phyloP scores from a whole-genome alignment of 805 yeast genomes.

The Zygoascus biomembranicola region DNA sequence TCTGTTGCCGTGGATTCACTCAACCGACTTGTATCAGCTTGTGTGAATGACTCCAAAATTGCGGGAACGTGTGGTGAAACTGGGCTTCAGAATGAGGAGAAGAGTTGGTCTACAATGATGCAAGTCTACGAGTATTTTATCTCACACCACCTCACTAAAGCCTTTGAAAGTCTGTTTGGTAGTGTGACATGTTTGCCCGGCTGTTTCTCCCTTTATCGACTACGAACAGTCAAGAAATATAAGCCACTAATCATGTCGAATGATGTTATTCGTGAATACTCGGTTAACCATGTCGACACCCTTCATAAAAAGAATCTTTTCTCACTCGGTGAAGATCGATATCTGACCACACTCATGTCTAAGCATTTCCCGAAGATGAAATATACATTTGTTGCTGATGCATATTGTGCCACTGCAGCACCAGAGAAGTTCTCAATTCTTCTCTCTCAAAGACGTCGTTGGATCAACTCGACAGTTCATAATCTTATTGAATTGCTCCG shows the following conservation, averaged over 20 bases:
- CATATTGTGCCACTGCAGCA: slow-evolving; percentile 49
- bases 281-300: slow-evolving; percentile 48
- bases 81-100: slow-evolving; percentile 45
- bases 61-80: slow-evolving; percentile 62
- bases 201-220: slow-evolving; percentile 52
- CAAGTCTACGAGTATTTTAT: slow-evolving; percentile 59
- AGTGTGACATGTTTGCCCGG: slow-evolving; percentile 61
- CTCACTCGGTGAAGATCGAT: slow-evolving; percentile 56
- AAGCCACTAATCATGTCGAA: slow-evolving; percentile 53
- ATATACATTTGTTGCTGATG: slow-evolving; percentile 48
- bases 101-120: slow-evolving; percentile 49
- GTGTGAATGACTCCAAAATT: slow-evolving; percentile 48
- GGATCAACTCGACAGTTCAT: slow-evolving; percentile 62
- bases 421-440: slow-evolving; percentile 45
- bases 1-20: slow-evolving; percentile 44
- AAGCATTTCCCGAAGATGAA: slow-evolving; percentile 48
- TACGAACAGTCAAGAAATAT: slow-evolving; percentile 38
- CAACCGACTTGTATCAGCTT: slow-evolving; percentile 48
- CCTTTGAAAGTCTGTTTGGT: slow-evolving; percentile 54
- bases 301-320: slow-evolving; percentile 54
- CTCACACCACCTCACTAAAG: slow-evolving; percentile 56
- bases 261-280: slow-evolving; percentile 49
- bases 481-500: slow-evolving; percentile 50
- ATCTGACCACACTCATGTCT: slow-evolving; percentile 49
- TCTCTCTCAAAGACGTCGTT: slow-evolving; percentile 52